A percentile compares a stretch with the other conserved stretches of the same genome.
These are phyloP conservation scores for Bretschneidera sinensis DNA, from an alignment of 345 rosid species.

Conservation along the genomic window DNA sequence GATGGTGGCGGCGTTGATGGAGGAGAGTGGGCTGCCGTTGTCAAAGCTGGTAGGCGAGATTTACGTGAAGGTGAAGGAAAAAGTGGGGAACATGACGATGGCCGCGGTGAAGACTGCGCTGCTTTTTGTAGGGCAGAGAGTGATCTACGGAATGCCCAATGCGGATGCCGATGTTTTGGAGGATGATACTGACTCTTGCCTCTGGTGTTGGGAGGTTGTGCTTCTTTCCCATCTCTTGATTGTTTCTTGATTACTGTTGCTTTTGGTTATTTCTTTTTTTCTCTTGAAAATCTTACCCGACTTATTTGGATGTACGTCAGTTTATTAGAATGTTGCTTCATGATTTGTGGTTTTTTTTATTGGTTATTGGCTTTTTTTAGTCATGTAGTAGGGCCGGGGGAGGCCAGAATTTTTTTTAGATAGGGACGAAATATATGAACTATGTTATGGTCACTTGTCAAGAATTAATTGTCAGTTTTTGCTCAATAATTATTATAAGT, in stretches of 20 bases:
- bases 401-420: too few species aligned
- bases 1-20: slow-evolving; percentile 58
- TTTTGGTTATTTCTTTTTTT: too few species aligned
- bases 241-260: neutral
- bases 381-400: too few species aligned
- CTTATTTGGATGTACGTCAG: too few species aligned
- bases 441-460: too few species aligned
- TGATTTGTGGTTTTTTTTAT: too few species aligned
- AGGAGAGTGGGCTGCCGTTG: slow-evolving; percentile 63
- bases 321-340: too few species aligned
- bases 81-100: slow-evolving; percentile 21
- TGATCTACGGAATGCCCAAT: slow-evolving; percentile 63
- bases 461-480: too few species aligned
- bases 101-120: slow-evolving; percentile 60
- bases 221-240: neutral
- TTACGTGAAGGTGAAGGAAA: slow-evolving; percentile 32
- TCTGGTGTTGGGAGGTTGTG: slow-evolving; percentile 98
- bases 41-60: slow-evolving; percentile 61
- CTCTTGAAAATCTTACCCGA: too few species aligned
- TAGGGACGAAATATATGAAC: too few species aligned
- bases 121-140: slow-evolving; percentile 70
- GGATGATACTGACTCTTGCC: slow-evolving; percentile 53
- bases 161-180: slow-evolving; percentile 81
- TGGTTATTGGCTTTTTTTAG: too few species aligned
- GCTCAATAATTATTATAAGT: too few species aligned